Base-by-base conservation (phyloP, 129 eudicot species). In the Flaveria robusta region DNA sequence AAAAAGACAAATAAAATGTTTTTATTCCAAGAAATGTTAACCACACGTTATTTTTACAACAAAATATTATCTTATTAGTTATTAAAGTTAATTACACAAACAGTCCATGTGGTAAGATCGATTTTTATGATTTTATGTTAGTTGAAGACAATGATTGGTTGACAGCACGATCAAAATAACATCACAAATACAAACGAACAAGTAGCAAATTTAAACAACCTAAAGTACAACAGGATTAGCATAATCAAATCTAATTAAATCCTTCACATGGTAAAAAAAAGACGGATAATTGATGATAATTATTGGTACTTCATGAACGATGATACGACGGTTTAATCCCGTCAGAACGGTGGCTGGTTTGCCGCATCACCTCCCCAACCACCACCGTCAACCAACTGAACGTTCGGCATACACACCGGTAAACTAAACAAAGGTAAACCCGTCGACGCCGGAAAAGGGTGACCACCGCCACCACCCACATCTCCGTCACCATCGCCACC, bases 381-480 rank as follows among this genome's bases (percentile, higher is more conserved):
- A 16, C 86, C 72, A 5, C 87, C 87, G 2, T 81, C 91, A 31
- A 71, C 77, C 9, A 86, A 74, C 80, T 87, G 91, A 19, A 88
- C 87, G 19, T 85, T 75, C 0, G 87, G 79, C 90, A 90, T 86
- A 66, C 83, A 80, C 2, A 85, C 42, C 13, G 93, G 97, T 69
- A 86, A 74, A 27, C 86, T 88, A 59, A 86, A 81, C 27, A 91
- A 86, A 0, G 91, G 97, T 34, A 91, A 83, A 65, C 97, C 97
- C 75, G 93, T 86, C 78, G 88, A 88, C 80, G 88, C 94, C 1
- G 76, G 85, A 77, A 83, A 87, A 6, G 71, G 81, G 43, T 70
- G 70, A 23, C 22, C 45, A 5, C 43, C 71, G 3, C 81, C 81
- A 0, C 54, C 68, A 22, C 50, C 90, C 5, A 77, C 82, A 3